Evolutionary conservation across 495 filamentous ascomycete species (phyloP).

Genomic region (Hyaloscypha finlandica): DNA sequence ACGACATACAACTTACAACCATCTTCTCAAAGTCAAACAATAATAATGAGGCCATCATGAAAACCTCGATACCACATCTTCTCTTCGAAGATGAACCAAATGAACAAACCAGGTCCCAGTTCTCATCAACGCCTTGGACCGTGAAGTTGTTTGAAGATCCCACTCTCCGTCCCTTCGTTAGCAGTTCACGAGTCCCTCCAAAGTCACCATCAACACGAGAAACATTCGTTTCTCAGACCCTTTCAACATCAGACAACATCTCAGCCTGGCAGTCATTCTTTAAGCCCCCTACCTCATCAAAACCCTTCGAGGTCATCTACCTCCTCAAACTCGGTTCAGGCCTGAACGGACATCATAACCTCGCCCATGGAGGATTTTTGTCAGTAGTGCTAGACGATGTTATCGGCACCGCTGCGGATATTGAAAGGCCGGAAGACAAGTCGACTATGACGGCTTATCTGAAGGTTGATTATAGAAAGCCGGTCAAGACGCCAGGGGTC

Average conservation of each 20-base stretch:
- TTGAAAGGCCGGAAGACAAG: slow-evolving; percentile 21
- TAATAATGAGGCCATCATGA: not conserved
- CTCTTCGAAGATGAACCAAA: not conserved
- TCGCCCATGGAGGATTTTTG: slow-evolving; percentile 27
- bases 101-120: slow-evolving; percentile 7
- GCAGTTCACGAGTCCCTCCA: not conserved
- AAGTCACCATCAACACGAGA: slow-evolving; percentile 41
- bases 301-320: slow-evolving; percentile 13
- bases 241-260: slow-evolving; percentile 56
- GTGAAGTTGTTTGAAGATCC: slow-evolving; percentile 8
- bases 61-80: not conserved
- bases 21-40: no score
- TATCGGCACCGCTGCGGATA: slow-evolving; percentile 27
- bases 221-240: slow-evolving; percentile 54
- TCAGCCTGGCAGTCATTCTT: slow-evolving; percentile 50
- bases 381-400: slow-evolving; percentile 32
- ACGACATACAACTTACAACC: no score
- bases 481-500: slow-evolving; percentile 34
- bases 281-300: slow-evolving; percentile 28
- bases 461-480: slow-evolving; percentile 36
- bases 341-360: slow-evolving; percentile 24
- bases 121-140: slow-evolving; percentile 12
- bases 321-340: slow-evolving; percentile 17
- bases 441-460: slow-evolving; percentile 35
- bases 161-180: slow-evolving; percentile 9